Evolutionary conservation across 805 yeast genomes (phyloP).

Genomic region (Zygosaccharomyces kombuchaensis): DNA sequence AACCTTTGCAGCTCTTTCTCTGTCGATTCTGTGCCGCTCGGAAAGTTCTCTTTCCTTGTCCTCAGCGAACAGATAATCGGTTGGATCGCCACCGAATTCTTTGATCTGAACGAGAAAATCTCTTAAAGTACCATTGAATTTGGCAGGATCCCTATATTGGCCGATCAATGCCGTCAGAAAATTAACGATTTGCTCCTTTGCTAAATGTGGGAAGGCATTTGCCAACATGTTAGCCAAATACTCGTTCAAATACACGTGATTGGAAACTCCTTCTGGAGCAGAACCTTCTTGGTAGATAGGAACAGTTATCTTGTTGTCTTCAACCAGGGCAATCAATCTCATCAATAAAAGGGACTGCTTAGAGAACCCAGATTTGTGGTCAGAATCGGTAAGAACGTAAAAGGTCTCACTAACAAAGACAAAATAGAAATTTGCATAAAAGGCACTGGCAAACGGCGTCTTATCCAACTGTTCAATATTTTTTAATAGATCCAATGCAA

Average conservation of each 20-base stretch:
- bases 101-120: slow-evolving; percentile 96
- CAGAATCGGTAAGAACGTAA: slow-evolving; percentile 91
- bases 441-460: slow-evolving; percentile 72
- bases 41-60: slow-evolving; percentile 75
- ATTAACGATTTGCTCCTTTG: slow-evolving; percentile 72
- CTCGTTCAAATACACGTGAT: slow-evolving; percentile 71
- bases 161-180: slow-evolving; percentile 74
- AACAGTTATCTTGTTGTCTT: slow-evolving; percentile 64
- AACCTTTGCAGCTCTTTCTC: slow-evolving; percentile 76
- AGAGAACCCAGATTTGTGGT: slow-evolving; percentile 94
- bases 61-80: slow-evolving; percentile 91
- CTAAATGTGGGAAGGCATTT: slow-evolving; percentile 89
- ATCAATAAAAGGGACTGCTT: slow-evolving; percentile 82
- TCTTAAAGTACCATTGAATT: slow-evolving; percentile 80
- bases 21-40: slow-evolving; percentile 65
- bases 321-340: slow-evolving; percentile 76
- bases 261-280: slow-evolving; percentile 82
- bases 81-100: slow-evolving; percentile 92
- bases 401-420: slow-evolving; percentile 88
- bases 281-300: slow-evolving; percentile 79
- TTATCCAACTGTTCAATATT: slow-evolving; percentile 76
- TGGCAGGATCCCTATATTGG: slow-evolving; percentile 66
- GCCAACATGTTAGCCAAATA: slow-evolving; percentile 76
- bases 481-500: slow-evolving; percentile 75
- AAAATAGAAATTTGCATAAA: slow-evolving; percentile 84